Evolutionary conservation across 257 asterid genomes (phyloP).

Genomic region (Przewalskia tangutica): DNA sequence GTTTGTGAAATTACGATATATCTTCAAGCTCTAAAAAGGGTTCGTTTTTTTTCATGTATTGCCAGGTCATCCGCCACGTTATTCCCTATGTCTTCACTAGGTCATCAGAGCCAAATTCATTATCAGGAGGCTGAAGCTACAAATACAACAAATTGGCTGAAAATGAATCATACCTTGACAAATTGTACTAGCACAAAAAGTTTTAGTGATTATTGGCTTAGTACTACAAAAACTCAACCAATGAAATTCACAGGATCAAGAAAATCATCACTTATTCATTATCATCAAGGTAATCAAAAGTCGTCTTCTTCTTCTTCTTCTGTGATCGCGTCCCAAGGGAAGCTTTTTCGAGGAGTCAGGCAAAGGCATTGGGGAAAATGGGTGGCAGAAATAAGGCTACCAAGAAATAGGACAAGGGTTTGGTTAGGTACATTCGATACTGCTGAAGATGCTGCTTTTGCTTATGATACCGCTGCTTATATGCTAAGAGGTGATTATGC

Average conservation of each 20-base stretch:
- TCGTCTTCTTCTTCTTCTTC: not conserved
- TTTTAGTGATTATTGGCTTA: slow-evolving; percentile 45
- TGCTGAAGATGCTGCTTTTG: slow-evolving; percentile 53
- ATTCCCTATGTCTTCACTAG: slow-evolving; percentile 28
- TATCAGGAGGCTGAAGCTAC: not conserved
- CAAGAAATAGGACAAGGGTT: slow-evolving; percentile 43
- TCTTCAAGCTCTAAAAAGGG: not conserved
- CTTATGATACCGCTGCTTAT: slow-evolving; percentile 52
- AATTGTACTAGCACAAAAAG: slow-evolving; percentile 34
- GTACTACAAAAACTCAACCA: slow-evolving; percentile 53
- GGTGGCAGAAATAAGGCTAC: slow-evolving; percentile 54
- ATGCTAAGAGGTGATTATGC: slow-evolving; percentile 54
- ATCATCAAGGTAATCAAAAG: not conserved
- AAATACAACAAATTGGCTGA: slow-evolving; percentile 18
- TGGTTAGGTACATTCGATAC: slow-evolving; percentile 61
- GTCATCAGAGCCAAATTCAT: slow-evolving; percentile 12
- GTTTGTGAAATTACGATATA: not conserved
- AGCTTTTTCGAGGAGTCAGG: slow-evolving; percentile 57
- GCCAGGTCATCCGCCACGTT: not conserved
- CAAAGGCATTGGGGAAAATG: slow-evolving; percentile 66
- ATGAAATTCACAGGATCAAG: slow-evolving; percentile 31
- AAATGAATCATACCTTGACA: slow-evolving; percentile 17
- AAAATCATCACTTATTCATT: not conserved
- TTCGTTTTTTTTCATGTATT: not conserved
- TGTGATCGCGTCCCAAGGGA: slow-evolving; percentile 14